Percentiles rank a stretch among this genome's conserved stretches.
phyloP scores from a whole-genome alignment of 352 stramenopile genomes.

The Pythium sukuiense region DNA sequence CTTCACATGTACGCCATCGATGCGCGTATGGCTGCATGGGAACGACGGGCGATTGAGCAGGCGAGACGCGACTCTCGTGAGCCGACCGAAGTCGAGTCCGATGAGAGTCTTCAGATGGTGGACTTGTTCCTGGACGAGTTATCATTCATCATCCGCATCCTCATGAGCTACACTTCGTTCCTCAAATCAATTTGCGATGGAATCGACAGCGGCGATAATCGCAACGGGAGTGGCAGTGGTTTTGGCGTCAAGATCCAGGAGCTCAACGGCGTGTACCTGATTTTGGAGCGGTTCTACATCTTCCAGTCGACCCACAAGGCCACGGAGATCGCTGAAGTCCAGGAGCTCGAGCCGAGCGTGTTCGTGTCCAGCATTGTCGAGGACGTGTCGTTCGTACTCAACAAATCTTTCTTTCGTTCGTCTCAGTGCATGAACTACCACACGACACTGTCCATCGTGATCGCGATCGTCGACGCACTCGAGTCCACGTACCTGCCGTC shows the following conservation, averaged over 20 bases:
- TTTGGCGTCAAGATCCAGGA: slow-evolving; percentile 73
- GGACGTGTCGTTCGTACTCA: slow-evolving; percentile 83
- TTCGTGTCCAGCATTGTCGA: slow-evolving; percentile 84
- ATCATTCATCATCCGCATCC: slow-evolving; percentile 69
- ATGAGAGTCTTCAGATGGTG: slow-evolving; percentile 88
- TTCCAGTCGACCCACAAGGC: slow-evolving; percentile 86
- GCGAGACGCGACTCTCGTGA: slow-evolving; percentile 41
- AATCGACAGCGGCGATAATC: slow-evolving; percentile 36
- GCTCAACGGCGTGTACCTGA: slow-evolving; percentile 75
- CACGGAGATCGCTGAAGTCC: slow-evolving; percentile 74
- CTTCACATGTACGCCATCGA: slow-evolving; percentile 73
- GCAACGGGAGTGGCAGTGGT: slow-evolving; percentile 10
- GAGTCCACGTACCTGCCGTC: slow-evolving; percentile 79
- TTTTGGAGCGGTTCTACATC: slow-evolving; percentile 85
- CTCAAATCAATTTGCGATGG: slow-evolving; percentile 51
- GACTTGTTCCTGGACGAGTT: slow-evolving; percentile 83
- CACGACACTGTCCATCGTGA: slow-evolving; percentile 78
- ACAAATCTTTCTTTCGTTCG: slow-evolving; percentile 77
- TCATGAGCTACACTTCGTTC: slow-evolving; percentile 70
- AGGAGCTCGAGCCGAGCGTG: slow-evolving; percentile 64
- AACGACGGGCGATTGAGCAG: slow-evolving; percentile 62
- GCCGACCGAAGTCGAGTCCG: slow-evolving; percentile 46
- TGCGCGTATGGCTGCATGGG: slow-evolving; percentile 75
- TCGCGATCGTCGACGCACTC: slow-evolving; percentile 78
- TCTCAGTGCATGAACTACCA: slow-evolving; percentile 84